phyloP scores from a whole-genome alignment of 139 green algal genomes.

The Micromonas commoda region DNA sequence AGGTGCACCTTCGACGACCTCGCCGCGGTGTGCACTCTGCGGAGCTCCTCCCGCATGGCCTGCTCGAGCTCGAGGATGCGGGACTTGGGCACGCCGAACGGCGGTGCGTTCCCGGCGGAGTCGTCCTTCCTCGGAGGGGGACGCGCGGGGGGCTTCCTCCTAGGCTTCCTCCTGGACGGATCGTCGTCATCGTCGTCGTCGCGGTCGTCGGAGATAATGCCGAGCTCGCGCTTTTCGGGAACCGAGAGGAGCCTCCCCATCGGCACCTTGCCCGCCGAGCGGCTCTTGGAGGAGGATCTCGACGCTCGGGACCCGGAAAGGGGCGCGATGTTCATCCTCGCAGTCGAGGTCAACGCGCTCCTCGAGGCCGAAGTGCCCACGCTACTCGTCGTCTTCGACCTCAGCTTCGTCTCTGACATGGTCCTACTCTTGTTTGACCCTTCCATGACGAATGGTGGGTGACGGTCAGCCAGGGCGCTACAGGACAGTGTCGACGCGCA shows the following conservation, averaged over 20 bases:
- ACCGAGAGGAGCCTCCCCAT: not conserved
- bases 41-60: not conserved
- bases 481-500: no score
- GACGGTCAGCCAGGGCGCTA: not conserved
- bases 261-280: not conserved
- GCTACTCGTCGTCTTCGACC: not conserved
- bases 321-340: not conserved
- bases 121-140: not conserved
- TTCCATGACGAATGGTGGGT: not conserved
- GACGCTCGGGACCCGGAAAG: no score
- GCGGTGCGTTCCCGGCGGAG: no score
- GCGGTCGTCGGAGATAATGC: not conserved
- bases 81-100: not conserved
- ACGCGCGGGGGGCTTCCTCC: not conserved
- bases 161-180: not conserved
- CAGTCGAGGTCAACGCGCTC: not conserved
- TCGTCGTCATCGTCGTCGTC: not conserved
- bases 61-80: not conserved
- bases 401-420: not conserved
- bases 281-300: not conserved
- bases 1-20: not conserved
- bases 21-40: not conserved
- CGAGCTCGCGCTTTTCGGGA: not conserved
- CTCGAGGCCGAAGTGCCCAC: not conserved
- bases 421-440: not conserved